Base-by-base conservation (phyloP, 2,329 filamentous ascomycete genomes). In the Tolypocladium nubicola region DNA sequence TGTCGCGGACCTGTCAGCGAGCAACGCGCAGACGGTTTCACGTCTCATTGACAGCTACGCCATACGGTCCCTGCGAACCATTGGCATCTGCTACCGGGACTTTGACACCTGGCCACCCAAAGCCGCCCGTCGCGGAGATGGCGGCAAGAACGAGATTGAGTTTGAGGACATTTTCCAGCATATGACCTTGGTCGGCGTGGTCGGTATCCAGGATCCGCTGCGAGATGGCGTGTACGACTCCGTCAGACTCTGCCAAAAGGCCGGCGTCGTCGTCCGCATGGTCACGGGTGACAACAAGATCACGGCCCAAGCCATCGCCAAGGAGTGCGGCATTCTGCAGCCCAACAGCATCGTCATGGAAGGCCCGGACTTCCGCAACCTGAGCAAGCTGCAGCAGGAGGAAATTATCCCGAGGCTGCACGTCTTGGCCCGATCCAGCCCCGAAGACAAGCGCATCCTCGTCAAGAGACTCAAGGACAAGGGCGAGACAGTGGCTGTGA, bases 71-170 rank as follows among this genome's bases (percentile, higher is more conserved):
- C 79, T 96, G 38, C 84, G 91, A 61, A 95, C 91, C 1, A 95
- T 96, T 63, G 89, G 86, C 49, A 81, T 96, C 61, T 79, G 90
- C 56, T 95, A 90, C 72, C 87, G 85, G 57, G 91, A 96, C 64
- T 96, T 94, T 63, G 82, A 89, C 30, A 81, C 82, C 56, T 96
- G 91, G 91, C 91, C 92, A 38, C 90, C 90, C 5, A 81, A 77
- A 59, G 79, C 80, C 53, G 81, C 79, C 19, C 82, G 75, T 53
- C 76, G 75, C 5, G 69, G 70, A n/a, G 79, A 81, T 47, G 77
- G 75, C 30, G 78, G 86, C 68, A 78, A 78, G 64, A 79, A 77
- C 41, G 81, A 86, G 57, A 79, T 85, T n/a, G 72, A 77, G 10
- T 87, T 90, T 61, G 85, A 88, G 52, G 78, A 84, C 56, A 70